Conservation (phyloP, 2,329 filamentous ascomycete genomes). For the Penicillium crustosum region DNA sequence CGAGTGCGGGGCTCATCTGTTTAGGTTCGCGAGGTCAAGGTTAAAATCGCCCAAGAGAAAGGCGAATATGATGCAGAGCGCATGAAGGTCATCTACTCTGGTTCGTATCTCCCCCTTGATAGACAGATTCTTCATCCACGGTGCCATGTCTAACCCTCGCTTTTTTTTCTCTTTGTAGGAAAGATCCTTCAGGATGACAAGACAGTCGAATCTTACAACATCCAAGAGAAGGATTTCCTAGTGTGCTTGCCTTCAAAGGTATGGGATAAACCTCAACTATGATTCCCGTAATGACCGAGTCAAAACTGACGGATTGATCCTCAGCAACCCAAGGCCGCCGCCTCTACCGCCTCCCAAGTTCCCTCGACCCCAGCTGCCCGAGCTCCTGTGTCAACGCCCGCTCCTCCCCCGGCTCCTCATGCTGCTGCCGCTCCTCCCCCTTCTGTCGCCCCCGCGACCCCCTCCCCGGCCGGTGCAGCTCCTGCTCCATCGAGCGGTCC, state of each 20-base stretch:
- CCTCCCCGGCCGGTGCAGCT: slow-evolving; percentile 50
- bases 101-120: slow-evolving; percentile 53
- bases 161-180: slow-evolving; percentile 54
- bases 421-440: slow-evolving; percentile 55
- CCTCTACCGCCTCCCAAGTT: slow-evolving; percentile 37
- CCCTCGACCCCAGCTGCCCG: slow-evolving; percentile 41
- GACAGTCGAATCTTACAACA: slow-evolving; percentile 94
- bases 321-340: slow-evolving; percentile 67
- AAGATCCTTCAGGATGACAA: slow-evolving; percentile 99
- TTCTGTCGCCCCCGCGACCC: slow-evolving; percentile 47
- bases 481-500: slow-evolving; percentile 32
- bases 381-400: slow-evolving; percentile 43
- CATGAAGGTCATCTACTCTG: slow-evolving; percentile 98
- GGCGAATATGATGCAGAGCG: slow-evolving; percentile 80
- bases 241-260: slow-evolving; percentile 99
- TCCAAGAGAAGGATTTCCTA: slow-evolving; percentile 99
- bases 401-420: slow-evolving; percentile 52
- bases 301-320: neutral
- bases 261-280: slow-evolving; percentile 24
- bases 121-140: neutral
- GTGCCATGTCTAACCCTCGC: slow-evolving; percentile 2
- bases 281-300: neutral
- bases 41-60: slow-evolving; percentile 88
- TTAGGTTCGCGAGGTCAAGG: slow-evolving; percentile 86
- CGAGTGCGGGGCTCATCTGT: slow-evolving; percentile 37